These are phyloP conservation scores for Hamamelis virginiana DNA, from an alignment of 164 flowering plant genomes.

Conservation along the genomic window DNA sequence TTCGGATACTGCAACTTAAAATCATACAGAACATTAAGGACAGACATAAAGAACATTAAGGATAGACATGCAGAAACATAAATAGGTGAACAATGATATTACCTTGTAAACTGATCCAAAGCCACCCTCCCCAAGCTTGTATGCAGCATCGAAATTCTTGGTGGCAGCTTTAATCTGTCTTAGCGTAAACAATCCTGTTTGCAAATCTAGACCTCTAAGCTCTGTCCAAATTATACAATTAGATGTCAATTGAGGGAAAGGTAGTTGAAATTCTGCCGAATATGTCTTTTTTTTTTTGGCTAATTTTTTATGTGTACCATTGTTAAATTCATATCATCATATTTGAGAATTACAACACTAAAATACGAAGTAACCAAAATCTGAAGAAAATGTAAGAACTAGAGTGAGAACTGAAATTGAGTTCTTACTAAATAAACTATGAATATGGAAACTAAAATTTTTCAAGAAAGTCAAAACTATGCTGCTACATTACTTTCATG, in stretches of 20 bases:
- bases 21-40: no score
- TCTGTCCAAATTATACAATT: conserved; percentile 24
- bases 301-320: no score
- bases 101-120: conserved; percentile 54
- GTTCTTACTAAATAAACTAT: no score
- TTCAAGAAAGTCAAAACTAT: background rate
- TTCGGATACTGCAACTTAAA: no score
- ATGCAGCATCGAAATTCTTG: conserved; percentile 38
- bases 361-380: no score
- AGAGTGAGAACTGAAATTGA: no score
- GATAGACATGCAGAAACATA: background rate
- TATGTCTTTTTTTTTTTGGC: no score
- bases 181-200: conserved; percentile 41
- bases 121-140: conserved; percentile 49
- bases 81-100: conserved; percentile 2
- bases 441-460: no score
- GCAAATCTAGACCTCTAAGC: conserved; percentile 43
- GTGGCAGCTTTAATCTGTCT: conserved; percentile 47
- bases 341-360: no score
- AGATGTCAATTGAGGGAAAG: conserved; percentile 5
- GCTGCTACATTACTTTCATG: background rate
- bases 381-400: no score
- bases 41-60: background rate
- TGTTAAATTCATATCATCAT: no score
- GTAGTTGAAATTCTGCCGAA: background rate